phyloP scores from a whole-genome alignment of 306 rosid species.

The Acacia acuminata region DNA sequence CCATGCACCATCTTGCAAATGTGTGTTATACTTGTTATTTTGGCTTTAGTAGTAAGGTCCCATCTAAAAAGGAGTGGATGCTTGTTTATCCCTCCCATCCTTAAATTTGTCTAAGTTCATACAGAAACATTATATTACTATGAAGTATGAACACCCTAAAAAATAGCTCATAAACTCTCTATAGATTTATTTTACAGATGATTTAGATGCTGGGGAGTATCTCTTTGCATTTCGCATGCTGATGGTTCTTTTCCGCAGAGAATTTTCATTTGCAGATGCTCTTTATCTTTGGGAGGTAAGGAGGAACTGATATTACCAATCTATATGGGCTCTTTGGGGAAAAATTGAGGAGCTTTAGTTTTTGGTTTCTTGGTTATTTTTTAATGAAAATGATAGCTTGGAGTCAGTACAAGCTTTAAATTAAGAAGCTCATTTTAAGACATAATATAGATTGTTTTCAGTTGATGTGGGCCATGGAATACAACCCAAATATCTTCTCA shows the following conservation, averaged over 20 bases:
- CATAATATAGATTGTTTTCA: constrained; percentile 88
- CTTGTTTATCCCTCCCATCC: background rate
- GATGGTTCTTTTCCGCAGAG: constrained; percentile 98
- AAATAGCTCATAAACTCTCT: constrained; percentile 11
- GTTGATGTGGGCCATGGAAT: constrained; percentile 99
- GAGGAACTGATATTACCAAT: constrained; percentile 20
- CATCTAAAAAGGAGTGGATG: background rate
- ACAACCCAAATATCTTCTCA: constrained; percentile 87
- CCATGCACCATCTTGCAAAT: background rate
- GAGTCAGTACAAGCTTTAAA: constrained; percentile 27
- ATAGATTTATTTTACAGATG: constrained; percentile 63
- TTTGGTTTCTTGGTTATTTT: background rate
- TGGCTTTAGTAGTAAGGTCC: background rate
- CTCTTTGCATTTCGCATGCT: constrained; percentile 97
- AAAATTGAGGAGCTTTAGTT: background rate
- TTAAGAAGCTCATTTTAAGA: constrained; percentile 54
- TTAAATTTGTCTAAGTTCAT: background rate
- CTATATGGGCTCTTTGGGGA: background rate
- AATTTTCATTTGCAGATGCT: constrained; percentile 89
- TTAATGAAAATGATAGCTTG: constrained; percentile 26
- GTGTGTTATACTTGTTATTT: background rate
- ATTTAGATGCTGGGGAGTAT: constrained; percentile 93
- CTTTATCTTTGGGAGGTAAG: constrained; percentile 99
- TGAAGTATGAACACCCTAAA: background rate
- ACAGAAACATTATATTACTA: background rate